phyloP scores from a whole-genome alignment of 164 flowering plant genomes.

The Kalanchoe fedtschenkoi region DNA sequence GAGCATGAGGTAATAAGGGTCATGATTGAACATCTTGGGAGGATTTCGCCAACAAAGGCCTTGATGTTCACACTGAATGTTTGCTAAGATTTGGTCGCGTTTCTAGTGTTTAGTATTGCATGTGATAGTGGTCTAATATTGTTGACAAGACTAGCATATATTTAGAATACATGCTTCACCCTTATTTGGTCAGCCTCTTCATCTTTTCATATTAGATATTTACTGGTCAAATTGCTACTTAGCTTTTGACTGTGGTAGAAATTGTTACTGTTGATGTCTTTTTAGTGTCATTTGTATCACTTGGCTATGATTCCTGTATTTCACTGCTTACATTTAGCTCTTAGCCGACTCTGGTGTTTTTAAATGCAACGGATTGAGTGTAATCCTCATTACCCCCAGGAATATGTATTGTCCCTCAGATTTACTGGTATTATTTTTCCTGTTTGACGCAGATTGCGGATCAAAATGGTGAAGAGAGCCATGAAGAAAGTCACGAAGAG shows the following conservation, averaged over 20 bases:
- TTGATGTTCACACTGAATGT: too few relatives aligned
- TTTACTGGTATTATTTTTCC: constrained; percentile 15
- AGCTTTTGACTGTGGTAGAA: not conserved
- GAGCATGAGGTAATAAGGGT: constrained; percentile 40
- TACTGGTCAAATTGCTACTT: not conserved
- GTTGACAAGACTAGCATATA: not conserved
- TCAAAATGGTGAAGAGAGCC: constrained; percentile 43
- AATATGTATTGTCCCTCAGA: not conserved
- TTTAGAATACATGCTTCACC: too few relatives aligned
- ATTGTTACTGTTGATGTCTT: not conserved
- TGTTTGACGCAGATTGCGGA: not conserved
- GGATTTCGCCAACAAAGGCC: not conserved
- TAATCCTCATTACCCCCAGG: too few relatives aligned
- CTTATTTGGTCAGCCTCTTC: not conserved
- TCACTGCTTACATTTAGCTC: too few relatives aligned
- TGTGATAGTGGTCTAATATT: not conserved
- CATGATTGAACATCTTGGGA: too few relatives aligned
- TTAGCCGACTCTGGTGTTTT: not conserved
- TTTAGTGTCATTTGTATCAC: too few relatives aligned
- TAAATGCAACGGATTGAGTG: not conserved
- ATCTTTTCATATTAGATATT: not conserved
- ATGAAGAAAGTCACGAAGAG: constrained; percentile 21
- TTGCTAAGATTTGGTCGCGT: not conserved
- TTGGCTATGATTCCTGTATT: too few relatives aligned
- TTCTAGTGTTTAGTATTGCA: not conserved